Evolutionary conservation across 75 land plant species (phyloP), one percentile per base, ranked within the genome.

Genomic region (Pseudotsuga menziesii): DNA sequence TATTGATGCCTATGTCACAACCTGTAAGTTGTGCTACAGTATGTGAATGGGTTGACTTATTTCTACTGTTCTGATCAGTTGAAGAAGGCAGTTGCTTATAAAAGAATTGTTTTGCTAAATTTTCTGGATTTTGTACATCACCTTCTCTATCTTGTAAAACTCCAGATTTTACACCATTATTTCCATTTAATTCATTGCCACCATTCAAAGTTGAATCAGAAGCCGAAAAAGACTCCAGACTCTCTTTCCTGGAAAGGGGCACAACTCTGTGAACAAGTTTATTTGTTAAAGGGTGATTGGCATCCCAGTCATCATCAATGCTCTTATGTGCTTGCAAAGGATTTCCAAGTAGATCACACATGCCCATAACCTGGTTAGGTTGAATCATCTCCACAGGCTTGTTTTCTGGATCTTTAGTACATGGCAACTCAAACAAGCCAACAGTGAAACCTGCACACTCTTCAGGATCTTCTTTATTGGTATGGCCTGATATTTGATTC

Each of bases 311-410:
- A 39, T 39, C 48, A 39, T n/a, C 35, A 20, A 39, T 41, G 35
- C 0, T 19, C 19, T 41, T 11, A 29, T 39, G 72, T n/a, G 52
- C 19, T 41, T 12, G 11, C 25, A 41, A 69, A 41, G 36, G 52
- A 25, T 41, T 36, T 9, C 72, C 72, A 69, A 41, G 48, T 69
- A 69, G 48, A 69, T 41, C 52, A 69, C 12, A 64, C 17, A 64
- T 16, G 39, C 39, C 41, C 69, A 63, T 63, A 29, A 26, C 32
- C 32, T 63, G 29, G 35, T 26, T 63, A 26, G 36, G 36, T 63
- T 27, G 16, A 3, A 63, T 63, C 66, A 32, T 64, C 41, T 32
- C 41, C 20, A 64, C 69, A 64, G 20, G 6, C 29, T 64, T 64
- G 20, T 16, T 64, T 64, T 64, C 39, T 29, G 39, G 17, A 64